Conservation (phyloP, 2,329 filamentous ascomycete species). For the Aspergillus spinulosporus region DNA sequence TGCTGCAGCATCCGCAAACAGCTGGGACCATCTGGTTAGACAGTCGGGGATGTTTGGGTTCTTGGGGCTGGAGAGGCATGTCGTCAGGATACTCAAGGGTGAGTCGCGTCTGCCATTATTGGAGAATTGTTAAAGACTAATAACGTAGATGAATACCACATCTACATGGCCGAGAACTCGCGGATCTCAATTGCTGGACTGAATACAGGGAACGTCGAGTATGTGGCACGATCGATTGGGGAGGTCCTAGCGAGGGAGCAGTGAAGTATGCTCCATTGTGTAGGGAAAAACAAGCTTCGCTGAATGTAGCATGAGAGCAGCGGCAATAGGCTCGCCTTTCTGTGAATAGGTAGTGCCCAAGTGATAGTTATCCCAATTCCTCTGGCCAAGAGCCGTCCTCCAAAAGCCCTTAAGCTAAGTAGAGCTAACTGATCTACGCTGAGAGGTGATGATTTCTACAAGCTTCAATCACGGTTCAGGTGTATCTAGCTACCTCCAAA, state of each 20-base stretch:
- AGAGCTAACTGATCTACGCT: too few relatives aligned
- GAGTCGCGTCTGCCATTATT: neutral
- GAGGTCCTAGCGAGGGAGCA: conserved; percentile 9
- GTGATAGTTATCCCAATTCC: too few relatives aligned
- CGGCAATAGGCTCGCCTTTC: too few relatives aligned
- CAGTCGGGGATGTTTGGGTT: conserved; percentile 99
- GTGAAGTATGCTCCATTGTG: neutral
- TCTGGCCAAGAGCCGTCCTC: too few relatives aligned
- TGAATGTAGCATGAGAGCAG: too few relatives aligned
- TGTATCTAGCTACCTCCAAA: too few relatives aligned
- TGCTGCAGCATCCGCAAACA: conserved; percentile 69
- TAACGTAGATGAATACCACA: conserved; percentile 42
- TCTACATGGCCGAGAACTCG: conserved; percentile 72
- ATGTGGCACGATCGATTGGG: conserved; percentile 30
- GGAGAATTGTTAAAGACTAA: neutral
- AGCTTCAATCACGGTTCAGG: too few relatives aligned
- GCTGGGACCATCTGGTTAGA: conserved; percentile 57
- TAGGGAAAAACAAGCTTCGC: too few relatives aligned
- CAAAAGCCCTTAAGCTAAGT: too few relatives aligned
- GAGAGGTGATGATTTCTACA: too few relatives aligned
- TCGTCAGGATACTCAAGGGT: conserved; percentile 43
- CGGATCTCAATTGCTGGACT: conserved; percentile 94
- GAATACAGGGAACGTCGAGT: conserved; percentile 56
- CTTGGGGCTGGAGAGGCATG: conserved; percentile 47
- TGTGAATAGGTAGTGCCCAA: too few relatives aligned